A percentile compares a stretch with the other conserved stretches of the same genome.
These are phyloP conservation scores for Diaporthe nobilis DNA, from an alignment of 2,329 filamentous ascomycete genomes.

Conservation along the genomic window DNA sequence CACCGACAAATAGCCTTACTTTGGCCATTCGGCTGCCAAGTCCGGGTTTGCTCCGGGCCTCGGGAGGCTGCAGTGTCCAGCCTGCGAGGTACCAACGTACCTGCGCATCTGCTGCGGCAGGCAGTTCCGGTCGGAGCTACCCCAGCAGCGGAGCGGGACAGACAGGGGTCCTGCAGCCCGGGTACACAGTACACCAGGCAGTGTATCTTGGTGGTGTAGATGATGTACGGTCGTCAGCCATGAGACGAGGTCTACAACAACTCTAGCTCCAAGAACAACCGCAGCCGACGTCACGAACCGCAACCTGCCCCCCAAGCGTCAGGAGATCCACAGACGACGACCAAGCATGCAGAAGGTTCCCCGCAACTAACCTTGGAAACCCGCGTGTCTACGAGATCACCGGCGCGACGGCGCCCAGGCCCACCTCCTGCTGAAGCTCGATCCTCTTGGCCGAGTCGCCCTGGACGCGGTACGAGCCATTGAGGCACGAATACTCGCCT, in stretches of 20 bases:
- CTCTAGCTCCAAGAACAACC: neutral
- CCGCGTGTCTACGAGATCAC: neutral
- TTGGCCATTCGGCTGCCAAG: neutral
- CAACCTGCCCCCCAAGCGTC: neutral
- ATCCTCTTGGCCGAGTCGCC: conserved; percentile 21
- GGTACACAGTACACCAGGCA: neutral
- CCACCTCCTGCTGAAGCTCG: conserved; percentile 17
- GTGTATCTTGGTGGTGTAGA: neutral
- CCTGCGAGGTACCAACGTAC: neutral
- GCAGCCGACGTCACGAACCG: neutral
- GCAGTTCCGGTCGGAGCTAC: conserved; percentile 26
- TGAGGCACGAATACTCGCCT: conserved; percentile 8
- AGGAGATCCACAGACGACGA: neutral
- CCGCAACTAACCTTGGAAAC: neutral
- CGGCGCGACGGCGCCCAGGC: conserved; percentile 24
- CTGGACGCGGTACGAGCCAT: conserved; percentile 2
- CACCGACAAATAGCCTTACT: conserved; percentile 7
- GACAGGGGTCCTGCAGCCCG: neutral
- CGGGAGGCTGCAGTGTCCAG: conserved; percentile 12
- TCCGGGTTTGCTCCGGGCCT: conserved; percentile 17
- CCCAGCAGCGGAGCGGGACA: conserved; percentile 29
- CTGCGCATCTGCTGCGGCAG: neutral
- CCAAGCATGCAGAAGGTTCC: conserved; percentile 1
- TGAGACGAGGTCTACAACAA: neutral
- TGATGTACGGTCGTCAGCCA: conserved; percentile 22